phyloP scores from a whole-genome alignment of 352 stramenopile species.

The Globisporangium parvum region DNA sequence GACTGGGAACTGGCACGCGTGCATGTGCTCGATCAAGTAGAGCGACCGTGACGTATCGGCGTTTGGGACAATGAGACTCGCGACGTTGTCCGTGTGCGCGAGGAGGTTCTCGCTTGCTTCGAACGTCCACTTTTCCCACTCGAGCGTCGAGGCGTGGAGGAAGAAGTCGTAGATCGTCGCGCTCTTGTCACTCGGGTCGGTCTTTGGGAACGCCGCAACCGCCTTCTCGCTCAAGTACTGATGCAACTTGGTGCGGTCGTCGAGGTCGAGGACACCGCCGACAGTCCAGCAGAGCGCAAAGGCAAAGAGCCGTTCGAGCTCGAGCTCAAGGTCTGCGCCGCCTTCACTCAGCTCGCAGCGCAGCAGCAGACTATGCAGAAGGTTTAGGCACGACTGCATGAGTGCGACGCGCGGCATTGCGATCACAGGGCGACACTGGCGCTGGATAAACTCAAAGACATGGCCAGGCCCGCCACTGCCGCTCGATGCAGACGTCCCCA shows the following conservation, averaged over 20 bases:
- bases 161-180: constrained; percentile 91
- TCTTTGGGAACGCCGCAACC: constrained; percentile 19
- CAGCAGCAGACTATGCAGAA: constrained; percentile 52
- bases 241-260: constrained; percentile 73
- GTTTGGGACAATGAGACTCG: constrained; percentile 82
- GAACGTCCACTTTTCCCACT: constrained; percentile 85
- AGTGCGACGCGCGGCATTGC: constrained; percentile 56
- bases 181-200: constrained; percentile 6
- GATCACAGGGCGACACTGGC: constrained; percentile 65
- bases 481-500: constrained; percentile 24
- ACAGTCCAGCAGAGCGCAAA: constrained; percentile 83
- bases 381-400: constrained; percentile 67
- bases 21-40: constrained; percentile 65
- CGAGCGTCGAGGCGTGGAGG: constrained; percentile 83
- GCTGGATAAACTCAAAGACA: constrained; percentile 14
- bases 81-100: constrained; percentile 50
- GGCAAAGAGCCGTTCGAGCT: constrained; percentile 82
- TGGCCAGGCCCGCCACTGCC: background rate
- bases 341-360: constrained; percentile 57
- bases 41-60: constrained; percentile 71
- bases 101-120: constrained; percentile 25
- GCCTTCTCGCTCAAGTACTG: constrained; percentile 51
- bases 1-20: constrained; percentile 48
- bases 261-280: constrained; percentile 76
- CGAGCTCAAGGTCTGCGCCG: constrained; percentile 37